Evolutionary conservation across 768 basidiomycete genomes (phyloP), one percentile per base, ranked within the genome.

Genomic region (Kwoniella bestiolae): DNA sequence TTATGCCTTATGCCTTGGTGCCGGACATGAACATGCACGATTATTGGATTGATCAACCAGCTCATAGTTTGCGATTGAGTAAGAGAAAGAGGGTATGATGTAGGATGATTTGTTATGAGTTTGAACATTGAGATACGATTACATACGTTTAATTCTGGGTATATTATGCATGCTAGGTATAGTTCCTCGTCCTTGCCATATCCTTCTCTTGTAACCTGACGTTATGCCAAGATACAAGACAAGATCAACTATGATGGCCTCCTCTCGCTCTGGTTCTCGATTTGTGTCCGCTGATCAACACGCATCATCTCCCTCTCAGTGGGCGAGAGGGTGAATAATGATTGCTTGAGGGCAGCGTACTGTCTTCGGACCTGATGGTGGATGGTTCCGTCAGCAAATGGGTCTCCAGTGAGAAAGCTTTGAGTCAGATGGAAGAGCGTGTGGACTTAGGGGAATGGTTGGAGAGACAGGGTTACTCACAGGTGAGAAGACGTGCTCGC

Each of bases 401-500:
- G n/a, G n/a, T n/a, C n/a, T n/a, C n/a, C n/a, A n/a, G n/a, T n/a
- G n/a, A n/a, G n/a, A n/a, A n/a, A n/a, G n/a, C n/a, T n/a, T n/a
- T n/a, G n/a, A n/a, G n/a, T n/a, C n/a, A n/a, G n/a, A n/a, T n/a
- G n/a, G n/a, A n/a, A n/a, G n/a, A n/a, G n/a, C n/a, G n/a, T n/a
- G n/a, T n/a, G n/a, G n/a, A n/a, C n/a, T n/a, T n/a, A n/a, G 21
- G 25, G 26, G 16, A 1, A 35, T 14, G 28, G 38, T 26, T n/a
- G 12, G n/a, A 2, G 46, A 5, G 21, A 26, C 18, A 35, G 56
- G 3, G 2, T 46, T 21, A 65, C 76, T 57, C 47, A 77, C 76
- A n/a, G 70, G 70, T 53, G 76, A 72, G 50, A 77, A 77, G 32
- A 74, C 73, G 47, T 77, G 76, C 57, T 77, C 76, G 45, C 60